Conservation (phyloP, 129 eudicot species). For the Solidago caesia region DNA sequence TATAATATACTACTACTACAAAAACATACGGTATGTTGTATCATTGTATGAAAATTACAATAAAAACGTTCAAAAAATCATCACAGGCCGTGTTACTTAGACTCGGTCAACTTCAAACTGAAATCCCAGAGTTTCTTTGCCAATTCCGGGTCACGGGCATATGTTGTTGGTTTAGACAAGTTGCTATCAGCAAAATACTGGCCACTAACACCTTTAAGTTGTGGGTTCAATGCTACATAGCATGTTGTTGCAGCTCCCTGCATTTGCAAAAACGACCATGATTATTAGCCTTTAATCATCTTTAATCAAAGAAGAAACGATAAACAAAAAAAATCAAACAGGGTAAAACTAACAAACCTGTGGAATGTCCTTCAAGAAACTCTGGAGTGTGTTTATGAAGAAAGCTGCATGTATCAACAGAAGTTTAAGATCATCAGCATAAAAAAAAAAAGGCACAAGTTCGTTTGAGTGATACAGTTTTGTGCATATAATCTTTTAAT, state of each 20-base stretch:
- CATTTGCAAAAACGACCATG: neutral
- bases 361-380: conserved; percentile 57
- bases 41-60: neutral
- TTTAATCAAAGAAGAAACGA: neutral
- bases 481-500: neutral
- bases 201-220: conserved; percentile 69
- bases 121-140: conserved; percentile 87
- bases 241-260: conserved; percentile 92
- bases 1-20: conserved; percentile 5
- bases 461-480: neutral
- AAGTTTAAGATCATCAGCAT: conserved; percentile 21
- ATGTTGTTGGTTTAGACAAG: conserved; percentile 40
- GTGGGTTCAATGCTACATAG: conserved; percentile 79
- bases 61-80: conserved; percentile 10
- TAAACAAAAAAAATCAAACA: neutral
- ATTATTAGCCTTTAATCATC: neutral
- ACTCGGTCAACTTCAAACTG: conserved; percentile 52
- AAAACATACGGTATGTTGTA: conserved; percentile 11
- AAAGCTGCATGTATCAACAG: conserved; percentile 23
- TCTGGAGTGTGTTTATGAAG: conserved; percentile 31
- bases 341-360: conserved; percentile 41
- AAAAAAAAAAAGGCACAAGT: neutral
- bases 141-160: conserved; percentile 50
- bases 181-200: conserved; percentile 77
- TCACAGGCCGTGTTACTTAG: conserved; percentile 21